Conservation (phyloP, 2,329 filamentous ascomycete species). For the Phoma sp. region DNA sequence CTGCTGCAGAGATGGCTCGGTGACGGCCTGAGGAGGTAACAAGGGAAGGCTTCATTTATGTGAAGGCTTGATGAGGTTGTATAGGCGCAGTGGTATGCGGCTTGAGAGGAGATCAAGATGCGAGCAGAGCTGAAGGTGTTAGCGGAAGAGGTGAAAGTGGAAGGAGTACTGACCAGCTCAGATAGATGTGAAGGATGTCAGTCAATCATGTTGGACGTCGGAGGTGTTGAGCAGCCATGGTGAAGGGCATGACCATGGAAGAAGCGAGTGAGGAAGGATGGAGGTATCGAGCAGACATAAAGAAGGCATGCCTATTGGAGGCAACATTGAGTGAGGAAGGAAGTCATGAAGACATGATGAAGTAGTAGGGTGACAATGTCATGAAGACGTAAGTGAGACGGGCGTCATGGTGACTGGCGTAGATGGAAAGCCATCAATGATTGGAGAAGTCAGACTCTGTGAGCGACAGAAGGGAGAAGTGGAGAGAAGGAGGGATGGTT, state of each 20-base stretch:
- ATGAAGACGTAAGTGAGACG: no score
- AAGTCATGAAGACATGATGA: neutral
- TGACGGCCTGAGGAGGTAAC: neutral
- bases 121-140: no score
- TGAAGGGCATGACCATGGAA: neutral
- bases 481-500: no score
- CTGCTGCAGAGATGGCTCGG: no score
- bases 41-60: neutral
- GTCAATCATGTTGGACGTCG: neutral
- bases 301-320: neutral
- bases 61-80: neutral
- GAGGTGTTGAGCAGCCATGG: constrained; percentile 4
- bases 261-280: constrained; percentile 1
- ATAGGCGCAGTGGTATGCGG: neutral
- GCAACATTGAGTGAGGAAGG: neutral
- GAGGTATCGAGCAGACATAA: neutral
- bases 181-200: neutral
- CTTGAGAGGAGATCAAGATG: no score
- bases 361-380: no score
- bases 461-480: no score
- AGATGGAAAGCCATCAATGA: no score
- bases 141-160: no score
- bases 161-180: no score
- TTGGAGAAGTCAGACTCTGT: no score
- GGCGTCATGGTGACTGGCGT: no score